phyloP scores from a whole-genome alignment of 208 protist species.

The Leishmania lainsoni region DNA sequence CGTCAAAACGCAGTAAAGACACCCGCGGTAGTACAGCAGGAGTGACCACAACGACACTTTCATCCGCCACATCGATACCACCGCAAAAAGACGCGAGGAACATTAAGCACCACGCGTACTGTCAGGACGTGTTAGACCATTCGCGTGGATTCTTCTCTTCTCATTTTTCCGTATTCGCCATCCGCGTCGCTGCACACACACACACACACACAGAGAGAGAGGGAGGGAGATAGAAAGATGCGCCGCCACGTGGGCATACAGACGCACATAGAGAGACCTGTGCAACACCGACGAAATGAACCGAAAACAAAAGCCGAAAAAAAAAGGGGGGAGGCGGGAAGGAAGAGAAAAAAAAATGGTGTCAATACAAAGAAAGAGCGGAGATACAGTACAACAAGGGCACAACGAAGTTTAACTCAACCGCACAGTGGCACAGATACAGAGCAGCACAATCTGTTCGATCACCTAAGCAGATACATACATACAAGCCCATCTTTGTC shows the following conservation, averaged over 20 bases:
- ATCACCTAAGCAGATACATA: not conserved
- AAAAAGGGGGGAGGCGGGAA: not conserved
- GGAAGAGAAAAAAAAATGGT: constrained; percentile 6
- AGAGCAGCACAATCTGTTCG: not conserved
- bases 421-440: not conserved
- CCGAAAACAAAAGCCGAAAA: constrained; percentile 4
- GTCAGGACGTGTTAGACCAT: not conserved
- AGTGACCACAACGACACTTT: not conserved
- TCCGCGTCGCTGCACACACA: not conserved
- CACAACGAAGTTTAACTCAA: not conserved
- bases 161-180: not conserved
- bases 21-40: not conserved
- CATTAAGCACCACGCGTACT: not conserved
- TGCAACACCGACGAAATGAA: not conserved
- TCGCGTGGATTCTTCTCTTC: no score
- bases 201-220: not conserved
- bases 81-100: not conserved
- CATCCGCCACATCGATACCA: not conserved
- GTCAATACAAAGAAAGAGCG: not conserved
- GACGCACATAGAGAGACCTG: not conserved
- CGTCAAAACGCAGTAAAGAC: not conserved
- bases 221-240: not conserved
- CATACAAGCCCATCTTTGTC: not conserved
- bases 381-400: not conserved
- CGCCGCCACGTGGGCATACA: not conserved